Percentiles rank a stretch among this genome's conserved stretches.
phyloP scores from a whole-genome alignment of 495 filamentous ascomycete genomes.

The Penicillium angulare region DNA sequence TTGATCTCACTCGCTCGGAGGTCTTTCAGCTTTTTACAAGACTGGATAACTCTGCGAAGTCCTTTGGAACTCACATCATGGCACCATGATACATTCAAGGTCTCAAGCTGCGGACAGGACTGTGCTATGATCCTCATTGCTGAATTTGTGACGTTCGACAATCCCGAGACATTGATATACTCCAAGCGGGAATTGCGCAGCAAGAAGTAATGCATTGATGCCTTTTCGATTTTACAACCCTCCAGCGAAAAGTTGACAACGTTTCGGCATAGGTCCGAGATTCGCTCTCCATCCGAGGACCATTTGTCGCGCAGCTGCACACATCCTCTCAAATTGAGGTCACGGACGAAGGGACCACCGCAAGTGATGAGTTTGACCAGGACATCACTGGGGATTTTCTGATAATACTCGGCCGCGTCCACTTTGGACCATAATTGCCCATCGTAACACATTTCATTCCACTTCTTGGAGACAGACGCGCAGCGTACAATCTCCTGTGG shows the following conservation, averaged over 20 bases:
- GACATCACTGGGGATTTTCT: conserved; percentile 76
- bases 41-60: conserved; percentile 67
- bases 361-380: conserved; percentile 80
- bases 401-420: conserved; percentile 85
- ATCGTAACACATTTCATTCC: conserved; percentile 87
- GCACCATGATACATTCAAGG: conserved; percentile 91
- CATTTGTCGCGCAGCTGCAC: conserved; percentile 77
- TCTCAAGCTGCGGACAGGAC: conserved; percentile 76
- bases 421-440: conserved; percentile 88
- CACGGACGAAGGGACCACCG: conserved; percentile 84
- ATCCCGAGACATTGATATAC: conserved; percentile 80
- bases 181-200: conserved; percentile 72
- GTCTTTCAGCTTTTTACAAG: conserved; percentile 72
- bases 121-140: conserved; percentile 85
- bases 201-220: conserved; percentile 76
- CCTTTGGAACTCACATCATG: conserved; percentile 78
- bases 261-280: conserved; percentile 80
- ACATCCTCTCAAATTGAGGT: conserved; percentile 82
- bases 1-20: conserved; percentile 78
- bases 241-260: conserved; percentile 84
- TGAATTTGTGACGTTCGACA: conserved; percentile 75
- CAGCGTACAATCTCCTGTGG: conserved; percentile 82
- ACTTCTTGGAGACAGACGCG: conserved; percentile 75
- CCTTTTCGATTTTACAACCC: conserved; percentile 80
- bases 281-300: conserved; percentile 60